Evolutionary conservation across 2,329 filamentous ascomycete genomes (phyloP), one percentile per base, ranked within the genome.

Genomic region (Pestalotiopsis sp.): DNA sequence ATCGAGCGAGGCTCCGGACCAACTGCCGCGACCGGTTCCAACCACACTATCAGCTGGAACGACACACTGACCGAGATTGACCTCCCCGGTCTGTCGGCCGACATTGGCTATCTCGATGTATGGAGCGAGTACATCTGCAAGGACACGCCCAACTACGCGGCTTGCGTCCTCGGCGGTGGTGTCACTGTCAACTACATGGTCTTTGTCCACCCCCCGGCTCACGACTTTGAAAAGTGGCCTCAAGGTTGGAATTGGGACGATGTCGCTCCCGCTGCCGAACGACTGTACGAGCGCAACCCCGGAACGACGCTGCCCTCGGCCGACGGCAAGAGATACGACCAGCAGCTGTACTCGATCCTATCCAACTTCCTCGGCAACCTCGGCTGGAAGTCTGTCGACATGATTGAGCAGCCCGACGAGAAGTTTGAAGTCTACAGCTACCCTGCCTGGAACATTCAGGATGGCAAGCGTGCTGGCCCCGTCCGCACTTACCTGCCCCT

Each of bases 81-180:
- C 59, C 68, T 75, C 12, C 74, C 74, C 1, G 74, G 67, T 23
- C 65, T 75, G 64, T 63, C 68, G 7, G 58, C 70, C 45, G 67
- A 65, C 66, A 64, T 71, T 13, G 61, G 68, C 23, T 45, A 58
- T 13, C 61, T 59, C 13, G 62, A 68, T 2, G 52, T 70, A 12
- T 64, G 66, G 23, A 70, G 66, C 27, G 73, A 74, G 61, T 66
- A 66, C 36, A 45, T 61, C 14, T 79, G 77, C 71, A 72, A 60
- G 14, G 78, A 79, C 67, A 72, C 73, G 7, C 72, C 74, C n/a
- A 68, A 68, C 13, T 69, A 70, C 6, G 76, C 76, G 9, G 77
- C 75, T 7, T 79, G 78, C 65, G 71, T 80, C 12, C 76, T 80
- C n/a, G 77, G 78, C 52, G 78, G 78, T 31, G 75, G 74, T 0